Evolutionary conservation across 768 basidiomycete genomes (phyloP).

Genomic region (Crepidotus variabilis): DNA sequence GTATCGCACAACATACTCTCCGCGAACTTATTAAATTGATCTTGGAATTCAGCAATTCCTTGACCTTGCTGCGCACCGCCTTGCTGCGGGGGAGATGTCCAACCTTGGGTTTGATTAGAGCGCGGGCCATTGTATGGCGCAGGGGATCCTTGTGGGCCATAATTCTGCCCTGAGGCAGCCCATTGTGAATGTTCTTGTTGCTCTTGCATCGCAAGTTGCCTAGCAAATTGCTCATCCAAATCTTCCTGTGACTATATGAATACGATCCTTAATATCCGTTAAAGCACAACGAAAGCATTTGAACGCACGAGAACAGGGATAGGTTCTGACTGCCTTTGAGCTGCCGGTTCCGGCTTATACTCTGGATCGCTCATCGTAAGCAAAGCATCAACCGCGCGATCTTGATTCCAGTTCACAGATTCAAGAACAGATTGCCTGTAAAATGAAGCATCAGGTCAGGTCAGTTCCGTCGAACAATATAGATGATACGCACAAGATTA

Average conservation of each 20-base stretch:
- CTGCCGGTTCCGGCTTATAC: slow-evolving; percentile 43
- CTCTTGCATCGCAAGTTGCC: slow-evolving; percentile 66
- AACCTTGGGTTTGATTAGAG: background rate
- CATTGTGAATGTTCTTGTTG: slow-evolving; percentile 36
- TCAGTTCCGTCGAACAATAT: background rate
- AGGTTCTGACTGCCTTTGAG: slow-evolving; percentile 13
- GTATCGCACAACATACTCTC: slow-evolving; percentile 52
- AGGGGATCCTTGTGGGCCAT: slow-evolving; percentile 10
- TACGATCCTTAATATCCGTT: background rate
- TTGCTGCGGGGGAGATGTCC: slow-evolving; percentile 7
- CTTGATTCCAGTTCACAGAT: slow-evolving; percentile 66
- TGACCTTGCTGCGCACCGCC: slow-evolving; percentile 32
- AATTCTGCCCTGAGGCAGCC: slow-evolving; percentile 25
- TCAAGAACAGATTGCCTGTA: slow-evolving; percentile 66
- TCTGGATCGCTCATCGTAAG: slow-evolving; percentile 86
- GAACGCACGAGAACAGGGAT: slow-evolving; percentile 25
- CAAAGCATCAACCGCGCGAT: slow-evolving; percentile 70
- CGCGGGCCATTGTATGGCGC: background rate
- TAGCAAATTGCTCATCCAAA: slow-evolving; percentile 77
- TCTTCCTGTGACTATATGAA: slow-evolving; percentile 52
- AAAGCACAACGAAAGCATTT: slow-evolving; percentile 3
- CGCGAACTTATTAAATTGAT: slow-evolving; percentile 72
- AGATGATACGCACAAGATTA: slow-evolving; percentile 50
- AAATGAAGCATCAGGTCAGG: background rate
- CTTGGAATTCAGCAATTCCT: slow-evolving; percentile 64